phyloP scores from a whole-genome alignment of 129 eudicot species.

The Scalesia atractyloides region DNA sequence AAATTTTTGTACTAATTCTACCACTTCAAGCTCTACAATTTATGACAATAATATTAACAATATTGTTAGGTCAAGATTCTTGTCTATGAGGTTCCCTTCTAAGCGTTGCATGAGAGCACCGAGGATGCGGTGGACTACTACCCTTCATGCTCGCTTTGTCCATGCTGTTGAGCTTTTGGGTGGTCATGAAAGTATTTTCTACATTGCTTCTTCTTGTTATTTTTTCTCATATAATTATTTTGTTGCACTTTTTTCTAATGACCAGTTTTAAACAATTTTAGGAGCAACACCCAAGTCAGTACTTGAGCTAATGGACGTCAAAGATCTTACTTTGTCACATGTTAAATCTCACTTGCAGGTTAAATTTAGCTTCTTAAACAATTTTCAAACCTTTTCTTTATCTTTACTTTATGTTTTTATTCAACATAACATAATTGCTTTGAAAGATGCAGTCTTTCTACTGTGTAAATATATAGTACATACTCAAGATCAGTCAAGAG shows the following conservation, averaged over 20 bases:
- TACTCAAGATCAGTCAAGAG: constrained; percentile 10
- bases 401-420: neutral
- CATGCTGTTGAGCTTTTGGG: constrained; percentile 99
- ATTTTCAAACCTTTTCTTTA: constrained; percentile 3
- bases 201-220: neutral
- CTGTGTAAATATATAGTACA: constrained; percentile 27
- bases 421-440: constrained; percentile 13
- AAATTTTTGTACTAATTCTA: constrained; percentile 38
- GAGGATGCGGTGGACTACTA: constrained; percentile 92
- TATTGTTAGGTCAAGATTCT: constrained; percentile 64
- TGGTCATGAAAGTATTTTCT: constrained; percentile 87
- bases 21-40: constrained; percentile 28
- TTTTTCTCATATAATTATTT: neutral
- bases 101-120: constrained; percentile 95
- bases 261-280: constrained; percentile 23
- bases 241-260: constrained; percentile 11
- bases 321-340: constrained; percentile 97
- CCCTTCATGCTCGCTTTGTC: constrained; percentile 90
- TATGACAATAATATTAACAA: constrained; percentile 31
- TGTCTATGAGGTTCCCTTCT: constrained; percentile 67
- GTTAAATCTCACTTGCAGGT: constrained; percentile 99
- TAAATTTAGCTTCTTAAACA: constrained; percentile 7
- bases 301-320: constrained; percentile 99
- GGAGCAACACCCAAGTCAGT: constrained; percentile 99
- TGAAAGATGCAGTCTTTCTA: constrained; percentile 31